Conservation (phyloP, 1,284 basidiomycete species). For the Irpex sp. region DNA sequence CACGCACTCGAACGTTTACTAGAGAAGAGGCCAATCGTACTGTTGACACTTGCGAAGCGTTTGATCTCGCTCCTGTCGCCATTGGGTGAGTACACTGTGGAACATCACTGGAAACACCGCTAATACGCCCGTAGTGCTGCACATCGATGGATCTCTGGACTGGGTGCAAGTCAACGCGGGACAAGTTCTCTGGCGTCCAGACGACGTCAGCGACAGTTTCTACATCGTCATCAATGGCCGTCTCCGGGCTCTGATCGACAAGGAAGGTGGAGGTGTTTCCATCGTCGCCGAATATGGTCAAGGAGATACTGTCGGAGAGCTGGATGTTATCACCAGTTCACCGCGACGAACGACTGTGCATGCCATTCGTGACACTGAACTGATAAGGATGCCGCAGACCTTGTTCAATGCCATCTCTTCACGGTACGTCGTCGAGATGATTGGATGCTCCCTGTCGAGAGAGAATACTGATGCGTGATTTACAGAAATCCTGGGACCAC, state of each 20-base stretch:
- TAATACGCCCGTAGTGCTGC: conserved; percentile 58
- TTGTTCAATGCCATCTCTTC: conserved; percentile 96
- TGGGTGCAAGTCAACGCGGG: conserved; percentile 98
- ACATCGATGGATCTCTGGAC: conserved; percentile 95
- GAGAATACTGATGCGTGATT: conserved; percentile 1
- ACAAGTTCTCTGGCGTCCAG: conserved; percentile 88
- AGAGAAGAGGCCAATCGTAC: conserved; percentile 91
- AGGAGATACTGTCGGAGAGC: conserved; percentile 80
- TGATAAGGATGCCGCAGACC: conserved; percentile 97
- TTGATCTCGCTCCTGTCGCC: conserved; percentile 92
- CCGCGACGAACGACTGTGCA: conserved; percentile 87
- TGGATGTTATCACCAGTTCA: conserved; percentile 97
- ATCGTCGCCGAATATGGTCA: conserved; percentile 95
- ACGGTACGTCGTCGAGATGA: conserved; percentile 39
- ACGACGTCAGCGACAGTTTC: conserved; percentile 89
- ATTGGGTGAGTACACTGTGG: conserved; percentile 47
- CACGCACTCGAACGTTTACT: conserved; percentile 85
- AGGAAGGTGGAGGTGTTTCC: conserved; percentile 65
- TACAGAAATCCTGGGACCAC: conserved; percentile 90
- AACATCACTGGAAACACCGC: background rate
- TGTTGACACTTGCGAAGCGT: conserved; percentile 94
- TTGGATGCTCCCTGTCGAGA: conserved; percentile 2
- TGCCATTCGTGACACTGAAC: conserved; percentile 95
- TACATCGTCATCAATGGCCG: conserved; percentile 99
- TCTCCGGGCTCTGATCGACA: conserved; percentile 76